Conservation (phyloP, 371 early-diverging fungal genomes). For the Dichotomocladium elegans region DNA sequence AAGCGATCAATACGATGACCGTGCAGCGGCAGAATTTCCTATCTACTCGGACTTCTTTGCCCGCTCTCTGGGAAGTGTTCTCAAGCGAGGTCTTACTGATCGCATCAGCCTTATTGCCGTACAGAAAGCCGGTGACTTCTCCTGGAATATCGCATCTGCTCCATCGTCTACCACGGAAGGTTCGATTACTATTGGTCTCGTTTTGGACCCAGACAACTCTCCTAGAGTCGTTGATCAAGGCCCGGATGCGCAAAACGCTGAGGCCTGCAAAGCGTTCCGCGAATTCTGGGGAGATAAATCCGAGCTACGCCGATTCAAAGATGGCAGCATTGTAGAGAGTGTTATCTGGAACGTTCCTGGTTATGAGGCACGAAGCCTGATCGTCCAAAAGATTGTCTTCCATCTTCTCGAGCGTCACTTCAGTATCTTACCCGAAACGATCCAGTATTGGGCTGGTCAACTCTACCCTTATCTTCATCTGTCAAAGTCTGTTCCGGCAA, state of each 20-base stretch:
- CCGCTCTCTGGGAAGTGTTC: slow-evolving; percentile 40
- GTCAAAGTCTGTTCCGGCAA: slow-evolving; percentile 42
- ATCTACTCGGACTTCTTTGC: slow-evolving; percentile 49
- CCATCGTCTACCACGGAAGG: slow-evolving; percentile 8
- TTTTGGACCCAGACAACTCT: slow-evolving; percentile 66
- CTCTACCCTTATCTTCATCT: slow-evolving; percentile 54
- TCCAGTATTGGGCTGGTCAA: slow-evolving; percentile 72
- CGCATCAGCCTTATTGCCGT: slow-evolving; percentile 59
- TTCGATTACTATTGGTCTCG: slow-evolving; percentile 52
- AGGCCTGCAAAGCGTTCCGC: slow-evolving; percentile 67
- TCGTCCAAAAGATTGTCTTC: slow-evolving; percentile 77
- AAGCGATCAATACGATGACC: slow-evolving; percentile 37
- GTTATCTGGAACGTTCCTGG: slow-evolving; percentile 78
- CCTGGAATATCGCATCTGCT: slow-evolving; percentile 35
- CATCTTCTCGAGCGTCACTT: slow-evolving; percentile 76
- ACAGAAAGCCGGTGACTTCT: slow-evolving; percentile 19
- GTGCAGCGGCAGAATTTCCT: slow-evolving; percentile 57
- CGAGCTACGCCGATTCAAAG: slow-evolving; percentile 84
- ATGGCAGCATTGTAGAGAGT: slow-evolving; percentile 80
- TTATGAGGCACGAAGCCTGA: slow-evolving; percentile 68
- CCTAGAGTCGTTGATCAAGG: slow-evolving; percentile 77
- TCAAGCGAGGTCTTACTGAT: slow-evolving; percentile 65
- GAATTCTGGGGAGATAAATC: slow-evolving; percentile 82
- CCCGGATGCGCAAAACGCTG: slow-evolving; percentile 64
- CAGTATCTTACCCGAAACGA: slow-evolving; percentile 33